A percentile compares a stretch with the other conserved stretches of the same genome.
Conservation (phyloP, 2,329 filamentous ascomycete genomes). For the Fusarium subtropicale region DNA sequence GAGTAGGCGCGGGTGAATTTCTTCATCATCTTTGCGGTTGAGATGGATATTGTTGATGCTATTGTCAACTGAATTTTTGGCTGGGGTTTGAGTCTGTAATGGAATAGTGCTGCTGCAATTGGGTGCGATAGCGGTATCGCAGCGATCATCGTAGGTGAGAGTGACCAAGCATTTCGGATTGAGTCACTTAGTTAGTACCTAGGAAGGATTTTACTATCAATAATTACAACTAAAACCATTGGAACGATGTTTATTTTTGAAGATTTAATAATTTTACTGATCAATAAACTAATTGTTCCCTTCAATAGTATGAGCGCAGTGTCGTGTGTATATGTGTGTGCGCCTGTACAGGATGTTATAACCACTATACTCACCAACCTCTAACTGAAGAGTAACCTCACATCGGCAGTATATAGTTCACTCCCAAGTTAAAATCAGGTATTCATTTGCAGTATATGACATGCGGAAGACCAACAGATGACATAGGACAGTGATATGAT, state of each 20-base stretch:
- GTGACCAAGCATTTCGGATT: slow-evolving; percentile 17
- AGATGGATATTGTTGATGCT: slow-evolving; percentile 27
- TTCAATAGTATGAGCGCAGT: too few species aligned
- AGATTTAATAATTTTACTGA: background rate
- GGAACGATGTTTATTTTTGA: accelerated
- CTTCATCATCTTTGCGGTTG: slow-evolving; percentile 43
- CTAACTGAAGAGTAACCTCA: background rate
- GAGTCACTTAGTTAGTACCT: slow-evolving; percentile 5
- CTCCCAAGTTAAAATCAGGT: background rate
- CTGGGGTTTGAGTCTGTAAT: slow-evolving; percentile 21
- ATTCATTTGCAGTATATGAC: background rate
- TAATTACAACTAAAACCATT: background rate
- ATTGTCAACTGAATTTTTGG: slow-evolving; percentile 21
- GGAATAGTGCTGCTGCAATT: background rate
- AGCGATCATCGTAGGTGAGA: slow-evolving; percentile 28
- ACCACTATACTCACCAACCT: background rate
- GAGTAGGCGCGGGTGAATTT: slow-evolving; percentile 53
- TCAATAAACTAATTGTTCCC: background rate
- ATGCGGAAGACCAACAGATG: background rate
- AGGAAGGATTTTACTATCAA: background rate
- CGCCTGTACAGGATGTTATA: background rate
- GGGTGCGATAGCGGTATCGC: slow-evolving; percentile 42
- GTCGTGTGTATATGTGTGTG: background rate
- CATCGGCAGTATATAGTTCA: background rate
- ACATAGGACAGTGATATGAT: background rate